Conservation (phyloP, 805 yeast species). For the Saccharomycopsis olivae region DNA sequence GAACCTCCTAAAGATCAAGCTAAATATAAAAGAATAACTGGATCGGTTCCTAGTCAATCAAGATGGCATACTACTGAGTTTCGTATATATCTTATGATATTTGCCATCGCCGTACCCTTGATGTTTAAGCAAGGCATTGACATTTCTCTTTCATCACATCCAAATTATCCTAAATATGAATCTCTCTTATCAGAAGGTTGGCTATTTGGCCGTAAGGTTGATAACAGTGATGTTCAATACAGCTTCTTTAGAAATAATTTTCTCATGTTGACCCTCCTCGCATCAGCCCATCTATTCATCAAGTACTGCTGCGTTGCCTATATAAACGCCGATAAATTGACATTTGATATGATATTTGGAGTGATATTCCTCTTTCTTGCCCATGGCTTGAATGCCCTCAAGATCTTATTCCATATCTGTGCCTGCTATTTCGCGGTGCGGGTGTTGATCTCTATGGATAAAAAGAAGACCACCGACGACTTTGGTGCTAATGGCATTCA, state of each 20-base stretch:
- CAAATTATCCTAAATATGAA: constrained; percentile 56
- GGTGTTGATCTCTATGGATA: constrained; percentile 8
- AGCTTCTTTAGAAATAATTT: constrained; percentile 78
- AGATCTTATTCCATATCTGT: constrained; percentile 47
- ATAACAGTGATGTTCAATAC: constrained; percentile 87
- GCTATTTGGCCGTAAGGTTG: constrained; percentile 84
- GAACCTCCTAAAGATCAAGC: constrained; percentile 6
- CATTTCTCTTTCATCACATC: constrained; percentile 65
- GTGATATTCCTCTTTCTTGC: constrained; percentile 54
- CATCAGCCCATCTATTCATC: constrained; percentile 40
- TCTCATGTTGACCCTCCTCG: constrained; percentile 45
- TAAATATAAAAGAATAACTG: constrained; percentile 4
- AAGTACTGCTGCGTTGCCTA: constrained; percentile 20
- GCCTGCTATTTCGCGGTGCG: constrained; percentile 37
- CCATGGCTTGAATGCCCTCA: constrained; percentile 69
- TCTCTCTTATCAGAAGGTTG: constrained; percentile 69
- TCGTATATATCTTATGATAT: constrained; percentile 50
- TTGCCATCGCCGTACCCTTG: constrained; percentile 64
- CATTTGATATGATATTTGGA: constrained; percentile 71
- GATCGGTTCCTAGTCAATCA: constrained; percentile 23
- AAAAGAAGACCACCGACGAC: constrained; percentile 5
- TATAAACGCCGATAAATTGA: constrained; percentile 27
- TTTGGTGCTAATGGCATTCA: constrained; percentile 3
- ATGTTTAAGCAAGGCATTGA: constrained; percentile 76
- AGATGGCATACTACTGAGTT: constrained; percentile 77